Percentiles rank a stretch among this genome's conserved stretches.
These are phyloP conservation scores for Suillus plorans DNA, from an alignment of 768 basidiomycete species.

Conservation along the genomic window DNA sequence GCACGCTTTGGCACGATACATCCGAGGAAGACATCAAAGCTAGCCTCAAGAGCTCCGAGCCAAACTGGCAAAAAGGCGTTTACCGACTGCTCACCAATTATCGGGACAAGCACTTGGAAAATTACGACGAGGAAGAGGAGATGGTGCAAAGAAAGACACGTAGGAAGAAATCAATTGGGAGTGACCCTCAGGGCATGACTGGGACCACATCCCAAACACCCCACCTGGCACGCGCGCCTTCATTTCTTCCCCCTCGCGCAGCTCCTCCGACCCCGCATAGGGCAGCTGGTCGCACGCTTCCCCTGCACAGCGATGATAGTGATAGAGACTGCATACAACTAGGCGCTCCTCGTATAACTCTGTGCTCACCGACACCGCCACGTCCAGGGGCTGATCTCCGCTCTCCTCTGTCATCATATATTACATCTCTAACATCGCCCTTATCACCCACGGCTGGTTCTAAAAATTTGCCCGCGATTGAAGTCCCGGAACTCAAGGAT, in stretches of 20 bases:
- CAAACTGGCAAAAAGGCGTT: conserved; percentile 95
- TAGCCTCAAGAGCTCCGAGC: conserved; percentile 61
- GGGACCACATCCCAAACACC: conserved; percentile 25
- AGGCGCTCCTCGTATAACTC: conserved; percentile 23
- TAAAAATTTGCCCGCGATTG: conserved; percentile 43
- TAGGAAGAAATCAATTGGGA: conserved; percentile 34
- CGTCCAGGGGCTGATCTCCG: conserved; percentile 15
- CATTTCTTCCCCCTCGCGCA: conserved; percentile 50
- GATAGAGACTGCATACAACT: conserved; percentile 12
- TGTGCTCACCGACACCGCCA: conserved; percentile 28
- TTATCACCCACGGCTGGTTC: conserved; percentile 31
- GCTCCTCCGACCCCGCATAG: conserved; percentile 64
- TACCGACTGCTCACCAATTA: conserved; percentile 90
- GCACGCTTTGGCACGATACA: conserved; percentile 87
- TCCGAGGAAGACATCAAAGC: conserved; percentile 72
- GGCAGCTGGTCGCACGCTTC: conserved; percentile 35
- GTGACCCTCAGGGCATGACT: conserved; percentile 20
- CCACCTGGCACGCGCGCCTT: conserved; percentile 29
- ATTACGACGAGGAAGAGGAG: conserved; percentile 58
- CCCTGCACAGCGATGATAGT: conserved; percentile 14
- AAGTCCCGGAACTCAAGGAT: conserved; percentile 71
- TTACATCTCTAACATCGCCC: conserved; percentile 22
- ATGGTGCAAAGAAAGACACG: conserved; percentile 33
- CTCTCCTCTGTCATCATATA: conserved; percentile 23
- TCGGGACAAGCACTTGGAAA: conserved; percentile 60